Evolutionary conservation across 495 filamentous ascomycete genomes (phyloP), one percentile per base, ranked within the genome.

Genomic region (Neurospora terricola): DNA sequence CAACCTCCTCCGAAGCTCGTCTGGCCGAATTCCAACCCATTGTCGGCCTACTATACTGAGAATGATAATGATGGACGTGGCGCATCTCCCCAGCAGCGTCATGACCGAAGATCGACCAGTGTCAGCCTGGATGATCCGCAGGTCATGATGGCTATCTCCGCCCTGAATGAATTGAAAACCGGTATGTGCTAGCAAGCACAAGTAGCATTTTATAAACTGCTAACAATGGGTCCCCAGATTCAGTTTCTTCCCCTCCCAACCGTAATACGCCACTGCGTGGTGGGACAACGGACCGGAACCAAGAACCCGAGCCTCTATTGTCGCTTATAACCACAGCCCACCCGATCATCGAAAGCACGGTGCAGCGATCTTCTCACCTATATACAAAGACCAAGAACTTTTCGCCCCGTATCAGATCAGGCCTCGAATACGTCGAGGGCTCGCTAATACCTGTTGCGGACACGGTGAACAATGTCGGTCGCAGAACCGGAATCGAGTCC

Each of bases 351-450:
- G 91, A 90, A 2, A 91, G 91, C 11, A 91, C 93, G 0, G 93
- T 97, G 75, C 91, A 91, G 77, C 90, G 89, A 62, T 94, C 93
- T 1, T 85, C 94, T 1, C 91, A 91, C 38, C 92, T 92, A 3
- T 98, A 97, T 78, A 88, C 89, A 38, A 89, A 86, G 5, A 91
- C 91, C 21, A 97, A 98, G 80, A 91, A 91, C 34, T 96, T 96
- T 78, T 94, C 92, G 6, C 93, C 94, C 0, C 88, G 91, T 3
- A 91, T 97, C 81, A 93, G 91, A 77, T 90, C 91, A 48, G 87
- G 92, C 74, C 93, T 92, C 45, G 93, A 97, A 77, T 92, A 93
- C 75, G 88, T 97, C 38, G 94, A 97, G 80, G 90, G 91, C 42
- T 93, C 89, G 75, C 90, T 97, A 42, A 90, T 90, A 1, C 94